Conservation (phyloP, 192 early-diverging fungal species). For the Coemansia sp. region DNA sequence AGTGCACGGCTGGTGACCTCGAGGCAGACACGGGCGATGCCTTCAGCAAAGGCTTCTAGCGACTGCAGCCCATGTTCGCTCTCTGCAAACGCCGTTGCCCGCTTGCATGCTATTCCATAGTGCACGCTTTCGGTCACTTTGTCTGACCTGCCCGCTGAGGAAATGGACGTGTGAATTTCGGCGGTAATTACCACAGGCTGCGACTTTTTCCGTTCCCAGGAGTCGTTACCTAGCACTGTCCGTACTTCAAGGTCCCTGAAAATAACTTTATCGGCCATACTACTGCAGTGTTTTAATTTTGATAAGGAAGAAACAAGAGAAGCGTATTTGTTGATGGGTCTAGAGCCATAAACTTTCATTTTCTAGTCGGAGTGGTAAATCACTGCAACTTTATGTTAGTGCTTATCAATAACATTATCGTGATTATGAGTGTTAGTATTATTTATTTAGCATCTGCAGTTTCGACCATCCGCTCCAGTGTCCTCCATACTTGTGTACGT, state of each 20-base stretch:
- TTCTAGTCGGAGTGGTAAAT: too few species aligned
- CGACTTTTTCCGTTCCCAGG: constrained; percentile 85
- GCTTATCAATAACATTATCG: too few species aligned
- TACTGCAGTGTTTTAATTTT: background rate
- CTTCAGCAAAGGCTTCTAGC: constrained; percentile 68
- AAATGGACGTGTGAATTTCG: constrained; percentile 69
- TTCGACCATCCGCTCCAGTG: too few species aligned
- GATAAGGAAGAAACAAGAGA: background rate
- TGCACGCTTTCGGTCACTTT: constrained; percentile 76
- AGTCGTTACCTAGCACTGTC: constrained; percentile 85
- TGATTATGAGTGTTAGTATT: too few species aligned
- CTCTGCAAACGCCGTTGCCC: constrained; percentile 74
- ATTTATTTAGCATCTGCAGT: too few species aligned
- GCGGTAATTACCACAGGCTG: constrained; percentile 85
- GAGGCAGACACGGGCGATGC: constrained; percentile 61
- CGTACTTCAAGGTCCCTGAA: constrained; percentile 77
- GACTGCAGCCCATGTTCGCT: constrained; percentile 64
- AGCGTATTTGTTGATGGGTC: too few species aligned
- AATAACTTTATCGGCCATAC: constrained; percentile 65
- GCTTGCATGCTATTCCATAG: constrained; percentile 78
- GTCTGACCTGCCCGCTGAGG: constrained; percentile 75
- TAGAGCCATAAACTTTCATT: too few species aligned
- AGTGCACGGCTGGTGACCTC: constrained; percentile 59
- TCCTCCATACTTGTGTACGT: background rate
- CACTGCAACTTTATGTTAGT: too few species aligned